Evolutionary conservation across 2,329 filamentous ascomycete genomes (phyloP).

Genomic region (Sphaceloma murrayae): DNA sequence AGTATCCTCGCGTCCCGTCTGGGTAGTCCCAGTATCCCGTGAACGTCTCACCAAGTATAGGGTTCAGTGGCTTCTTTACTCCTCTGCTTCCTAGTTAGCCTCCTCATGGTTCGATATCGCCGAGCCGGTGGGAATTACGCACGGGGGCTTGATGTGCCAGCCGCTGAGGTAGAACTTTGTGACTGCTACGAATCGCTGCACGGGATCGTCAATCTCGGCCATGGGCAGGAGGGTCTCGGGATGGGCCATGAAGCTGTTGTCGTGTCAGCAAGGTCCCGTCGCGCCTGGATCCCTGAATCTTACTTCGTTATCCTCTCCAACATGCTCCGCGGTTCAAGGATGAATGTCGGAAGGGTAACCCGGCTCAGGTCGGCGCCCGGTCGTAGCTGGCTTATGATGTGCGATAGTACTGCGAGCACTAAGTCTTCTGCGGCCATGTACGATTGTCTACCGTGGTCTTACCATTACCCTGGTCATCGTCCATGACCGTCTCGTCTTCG

Average conservation of each 20-base stretch:
- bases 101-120: not conserved
- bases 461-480: constrained; percentile 93
- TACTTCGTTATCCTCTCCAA: constrained; percentile 97
- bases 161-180: constrained; percentile 97
- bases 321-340: constrained; percentile 95
- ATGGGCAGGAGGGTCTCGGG: constrained; percentile 90
- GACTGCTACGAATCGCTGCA: constrained; percentile 83
- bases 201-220: constrained; percentile 75
- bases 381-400: constrained; percentile 94
- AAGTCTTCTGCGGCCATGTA: not conserved
- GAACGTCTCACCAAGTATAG: constrained; percentile 88
- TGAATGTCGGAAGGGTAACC: constrained; percentile 93
- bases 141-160: constrained; percentile 98
- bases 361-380: constrained; percentile 91
- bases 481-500: constrained; percentile 62
- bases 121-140: constrained; percentile 39
- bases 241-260: constrained; percentile 89
- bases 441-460: constrained; percentile 29
- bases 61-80: constrained; percentile 96
- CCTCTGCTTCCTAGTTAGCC: constrained; percentile 47
- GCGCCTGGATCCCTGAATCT: constrained; percentile 27
- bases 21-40: constrained; percentile 85
- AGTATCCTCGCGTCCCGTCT: constrained; percentile 78
- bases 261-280: constrained; percentile 12
- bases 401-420: constrained; percentile 62